Evolutionary conservation across 2,329 filamentous ascomycete genomes (phyloP).

Genomic region (Trichoderma atrobrunneum): DNA sequence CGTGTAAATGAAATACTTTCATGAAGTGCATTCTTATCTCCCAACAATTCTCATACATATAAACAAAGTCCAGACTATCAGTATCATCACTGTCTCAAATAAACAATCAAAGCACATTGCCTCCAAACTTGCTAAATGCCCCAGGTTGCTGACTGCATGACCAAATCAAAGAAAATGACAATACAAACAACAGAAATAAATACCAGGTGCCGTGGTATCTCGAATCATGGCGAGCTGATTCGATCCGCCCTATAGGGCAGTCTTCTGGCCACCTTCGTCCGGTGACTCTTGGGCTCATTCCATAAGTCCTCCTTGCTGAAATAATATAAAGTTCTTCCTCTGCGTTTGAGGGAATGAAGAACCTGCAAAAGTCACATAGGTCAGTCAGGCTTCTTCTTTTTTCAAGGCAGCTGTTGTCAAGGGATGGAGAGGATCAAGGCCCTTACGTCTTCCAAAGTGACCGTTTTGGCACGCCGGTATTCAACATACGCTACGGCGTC

Average conservation of each 20-base stretch:
- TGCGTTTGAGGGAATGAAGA: constrained; percentile 46
- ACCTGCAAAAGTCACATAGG: constrained; percentile 28
- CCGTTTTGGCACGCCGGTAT: constrained; percentile 56
- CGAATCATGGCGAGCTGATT: neutral
- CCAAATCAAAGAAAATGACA: neutral
- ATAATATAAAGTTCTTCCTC: constrained; percentile 56
- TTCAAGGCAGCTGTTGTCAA: neutral
- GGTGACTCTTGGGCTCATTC: neutral
- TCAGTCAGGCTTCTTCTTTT: neutral
- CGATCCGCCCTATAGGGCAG: neutral
- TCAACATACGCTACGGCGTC: constrained; percentile 53
- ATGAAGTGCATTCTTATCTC: neutral
- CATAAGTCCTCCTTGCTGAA: constrained; percentile 47
- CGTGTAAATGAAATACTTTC: neutral
- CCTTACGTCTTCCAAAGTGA: constrained; percentile 58
- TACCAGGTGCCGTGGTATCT: rapidly evolving
- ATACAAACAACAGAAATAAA: neutral
- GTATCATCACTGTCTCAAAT: neutral
- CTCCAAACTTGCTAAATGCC: neutral
- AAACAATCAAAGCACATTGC: neutral
- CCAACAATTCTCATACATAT: neutral
- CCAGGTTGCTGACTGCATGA: neutral
- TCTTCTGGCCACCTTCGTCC: neutral
- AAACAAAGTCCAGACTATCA: neutral
- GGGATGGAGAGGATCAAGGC: constrained; percentile 1